Conservation (phyloP, 1,139 yeast genomes). For the Torulaspora globosa region DNA sequence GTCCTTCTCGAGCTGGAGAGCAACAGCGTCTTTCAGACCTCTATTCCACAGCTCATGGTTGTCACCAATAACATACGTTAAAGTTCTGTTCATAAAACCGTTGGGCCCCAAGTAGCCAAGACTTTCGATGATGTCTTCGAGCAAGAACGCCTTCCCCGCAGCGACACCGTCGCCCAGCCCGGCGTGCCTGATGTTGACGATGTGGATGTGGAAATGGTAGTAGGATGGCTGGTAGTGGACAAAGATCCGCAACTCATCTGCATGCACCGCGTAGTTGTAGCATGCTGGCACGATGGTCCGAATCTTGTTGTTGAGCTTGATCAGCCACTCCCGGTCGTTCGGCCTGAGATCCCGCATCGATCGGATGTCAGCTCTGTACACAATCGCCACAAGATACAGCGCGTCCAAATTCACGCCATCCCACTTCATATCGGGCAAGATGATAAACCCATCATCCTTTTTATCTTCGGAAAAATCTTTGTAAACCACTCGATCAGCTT, state of each 20-base stretch:
- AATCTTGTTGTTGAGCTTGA: slow-evolving; percentile 45
- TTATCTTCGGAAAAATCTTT: slow-evolving; percentile 39
- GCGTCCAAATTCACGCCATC: slow-evolving; percentile 67
- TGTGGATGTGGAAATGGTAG: slow-evolving; percentile 90
- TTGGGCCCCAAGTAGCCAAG: slow-evolving; percentile 49
- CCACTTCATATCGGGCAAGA: slow-evolving; percentile 90
- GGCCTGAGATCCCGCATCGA: slow-evolving; percentile 70
- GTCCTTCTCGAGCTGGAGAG: slow-evolving; percentile 27
- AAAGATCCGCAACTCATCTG: slow-evolving; percentile 60
- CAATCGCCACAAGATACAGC: slow-evolving; percentile 75
- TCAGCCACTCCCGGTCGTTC: slow-evolving; percentile 56
- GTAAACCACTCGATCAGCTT: slow-evolving; percentile 63
- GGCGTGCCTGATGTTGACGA: slow-evolving; percentile 69
- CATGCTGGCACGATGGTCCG: slow-evolving; percentile 45
- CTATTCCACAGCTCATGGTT: slow-evolving; percentile 69
- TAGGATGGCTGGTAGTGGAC: slow-evolving; percentile 95
- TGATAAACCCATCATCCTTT: slow-evolving; percentile 51
- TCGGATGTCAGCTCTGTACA: slow-evolving; percentile 63
- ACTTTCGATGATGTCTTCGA: slow-evolving; percentile 79
- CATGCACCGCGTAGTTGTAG: slow-evolving; percentile 39
- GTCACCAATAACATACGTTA: slow-evolving; percentile 65
- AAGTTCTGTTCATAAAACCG: slow-evolving; percentile 48
- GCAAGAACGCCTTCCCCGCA: slow-evolving; percentile 74
- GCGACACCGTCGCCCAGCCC: slow-evolving; percentile 70
- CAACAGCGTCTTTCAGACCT: slow-evolving; percentile 30